These are phyloP conservation scores for Scopulariopsis brevicaulis DNA, from an alignment of 2,329 filamentous ascomycete genomes.

Conservation along the genomic window DNA sequence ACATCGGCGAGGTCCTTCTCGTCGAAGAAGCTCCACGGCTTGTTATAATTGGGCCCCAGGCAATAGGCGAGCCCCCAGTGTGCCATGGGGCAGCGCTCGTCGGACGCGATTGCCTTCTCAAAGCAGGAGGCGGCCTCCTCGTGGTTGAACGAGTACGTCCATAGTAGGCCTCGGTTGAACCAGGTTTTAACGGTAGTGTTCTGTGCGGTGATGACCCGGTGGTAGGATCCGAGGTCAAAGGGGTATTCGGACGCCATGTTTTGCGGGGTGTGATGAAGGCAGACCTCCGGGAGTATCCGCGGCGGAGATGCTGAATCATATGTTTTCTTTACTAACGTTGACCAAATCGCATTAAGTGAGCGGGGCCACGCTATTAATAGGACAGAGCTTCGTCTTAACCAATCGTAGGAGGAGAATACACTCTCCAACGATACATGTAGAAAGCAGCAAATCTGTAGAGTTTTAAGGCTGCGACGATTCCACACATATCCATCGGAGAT, in stretches of 20 bases:
- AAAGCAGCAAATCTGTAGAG: no score
- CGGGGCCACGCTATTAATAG: no score
- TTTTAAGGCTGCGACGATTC: no score
- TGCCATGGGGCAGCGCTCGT: slow-evolving; percentile 47
- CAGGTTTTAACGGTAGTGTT: slow-evolving; percentile 40
- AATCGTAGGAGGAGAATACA: no score
- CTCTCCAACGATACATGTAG: no score
- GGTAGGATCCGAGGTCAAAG: slow-evolving; percentile 47
- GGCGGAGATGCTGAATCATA: no score
- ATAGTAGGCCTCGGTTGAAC: slow-evolving; percentile 60
- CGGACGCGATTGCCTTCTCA: slow-evolving; percentile 39
- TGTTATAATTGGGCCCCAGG: slow-evolving; percentile 66
- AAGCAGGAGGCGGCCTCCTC: slow-evolving; percentile 59
- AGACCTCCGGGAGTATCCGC: no score
- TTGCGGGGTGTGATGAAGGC: not conserved
- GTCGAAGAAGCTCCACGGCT: slow-evolving; percentile 65
- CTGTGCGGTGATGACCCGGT: slow-evolving; percentile 35
- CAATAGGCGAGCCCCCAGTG: slow-evolving; percentile 63
- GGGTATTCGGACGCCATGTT: slow-evolving; percentile 14
- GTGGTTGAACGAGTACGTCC: slow-evolving; percentile 69
- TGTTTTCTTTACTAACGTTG: no score
- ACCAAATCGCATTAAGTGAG: no score
- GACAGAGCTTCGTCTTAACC: no score
- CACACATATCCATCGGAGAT: no score
- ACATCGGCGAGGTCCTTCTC: slow-evolving; percentile 39